phyloP scores from a whole-genome alignment of 768 basidiomycete genomes.

The Strobilomyces confusus region DNA sequence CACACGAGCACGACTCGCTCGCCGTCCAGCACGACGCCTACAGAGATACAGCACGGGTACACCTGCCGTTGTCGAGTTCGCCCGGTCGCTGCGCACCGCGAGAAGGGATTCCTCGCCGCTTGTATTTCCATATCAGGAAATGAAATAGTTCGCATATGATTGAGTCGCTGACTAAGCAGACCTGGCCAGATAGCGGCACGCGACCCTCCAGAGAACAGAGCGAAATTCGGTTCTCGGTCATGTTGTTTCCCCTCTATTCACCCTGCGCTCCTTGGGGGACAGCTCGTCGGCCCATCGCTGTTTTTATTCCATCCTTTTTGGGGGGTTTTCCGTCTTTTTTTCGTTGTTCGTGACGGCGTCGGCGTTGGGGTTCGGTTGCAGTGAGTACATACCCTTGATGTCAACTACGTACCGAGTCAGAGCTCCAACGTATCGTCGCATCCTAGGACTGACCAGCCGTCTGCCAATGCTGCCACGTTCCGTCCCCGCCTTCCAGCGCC shows the following conservation, averaged over 20 bases:
- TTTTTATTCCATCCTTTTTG: conserved; percentile 17
- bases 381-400: neutral
- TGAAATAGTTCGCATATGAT: conserved; percentile 24
- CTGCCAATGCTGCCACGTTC: too few relatives aligned
- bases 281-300: neutral
- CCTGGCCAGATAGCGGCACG: conserved; percentile 8
- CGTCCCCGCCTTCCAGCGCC: neutral
- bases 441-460: neutral
- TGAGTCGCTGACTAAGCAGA: conserved; percentile 27
- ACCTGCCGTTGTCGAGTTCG: neutral
- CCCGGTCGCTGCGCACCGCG: conserved; percentile 1
- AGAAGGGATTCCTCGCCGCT: conserved; percentile 6
- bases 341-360: too few relatives aligned
- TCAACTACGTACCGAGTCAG: neutral
- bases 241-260: neutral
- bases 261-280: neutral
- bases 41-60: neutral
- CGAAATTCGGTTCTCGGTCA: neutral
- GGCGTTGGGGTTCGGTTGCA: neutral
- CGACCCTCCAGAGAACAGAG: conserved; percentile 4
- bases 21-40: neutral
- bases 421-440: neutral
- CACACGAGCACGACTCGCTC: neutral
- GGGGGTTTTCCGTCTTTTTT: conserved; percentile 2
- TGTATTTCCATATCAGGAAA: conserved; percentile 17